Percentiles rank a stretch among this genome's conserved stretches.
phyloP scores from a whole-genome alignment of 2,329 filamentous ascomycete genomes.

The Orbilia brochopaga region DNA sequence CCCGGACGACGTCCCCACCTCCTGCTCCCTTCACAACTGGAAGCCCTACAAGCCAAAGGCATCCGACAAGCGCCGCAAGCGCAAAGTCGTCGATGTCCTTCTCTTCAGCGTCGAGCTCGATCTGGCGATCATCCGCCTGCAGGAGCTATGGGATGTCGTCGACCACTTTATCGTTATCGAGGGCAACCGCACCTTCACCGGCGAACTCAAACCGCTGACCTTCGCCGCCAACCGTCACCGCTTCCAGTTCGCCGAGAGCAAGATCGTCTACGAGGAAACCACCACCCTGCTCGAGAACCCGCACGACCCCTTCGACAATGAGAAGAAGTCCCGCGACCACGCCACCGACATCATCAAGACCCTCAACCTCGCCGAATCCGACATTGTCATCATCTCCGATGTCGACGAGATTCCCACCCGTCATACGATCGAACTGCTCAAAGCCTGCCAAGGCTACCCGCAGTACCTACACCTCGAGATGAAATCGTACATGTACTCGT shows the following conservation, averaged over 20 bases:
- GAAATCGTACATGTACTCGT: conserved; percentile 41
- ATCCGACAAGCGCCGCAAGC: conserved; percentile 18
- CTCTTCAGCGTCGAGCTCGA: conserved; percentile 37
- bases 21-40: conserved; percentile 27
- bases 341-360: conserved; percentile 34
- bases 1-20: conserved; percentile 22
- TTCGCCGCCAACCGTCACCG: conserved; percentile 34
- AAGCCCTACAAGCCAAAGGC: conserved; percentile 27
- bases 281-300: conserved; percentile 28
- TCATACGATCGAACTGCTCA: conserved; percentile 28
- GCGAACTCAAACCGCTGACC: conserved; percentile 23
- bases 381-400: conserved; percentile 31
- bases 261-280: conserved; percentile 30
- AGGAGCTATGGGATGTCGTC: conserved; percentile 33
- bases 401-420: conserved; percentile 34
- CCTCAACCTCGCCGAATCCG: conserved; percentile 18
- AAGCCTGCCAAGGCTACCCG: conserved; percentile 33
- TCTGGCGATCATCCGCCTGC: conserved; percentile 31
- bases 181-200: conserved; percentile 38
- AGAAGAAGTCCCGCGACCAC: conserved; percentile 37
- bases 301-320: conserved; percentile 35
- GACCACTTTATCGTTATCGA: conserved; percentile 39
- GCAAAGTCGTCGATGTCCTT: conserved; percentile 30
- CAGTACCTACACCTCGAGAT: conserved; percentile 39
- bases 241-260: conserved; percentile 33